Base-by-base conservation (phyloP, 2,329 filamentous ascomycete species). In the Cordyceps javanica region DNA sequence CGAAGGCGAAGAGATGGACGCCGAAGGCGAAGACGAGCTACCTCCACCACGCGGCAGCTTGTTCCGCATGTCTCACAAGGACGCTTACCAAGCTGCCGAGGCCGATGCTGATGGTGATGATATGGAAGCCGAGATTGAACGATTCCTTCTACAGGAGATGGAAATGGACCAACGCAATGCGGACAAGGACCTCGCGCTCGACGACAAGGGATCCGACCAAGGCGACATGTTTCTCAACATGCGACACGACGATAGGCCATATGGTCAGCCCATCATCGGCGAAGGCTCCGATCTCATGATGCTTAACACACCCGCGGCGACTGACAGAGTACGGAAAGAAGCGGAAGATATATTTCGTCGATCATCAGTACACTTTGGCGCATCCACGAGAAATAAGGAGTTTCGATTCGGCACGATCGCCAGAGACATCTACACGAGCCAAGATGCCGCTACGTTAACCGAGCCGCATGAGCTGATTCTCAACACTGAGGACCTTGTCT, bases 381-480 rank as follows among this genome's bases (percentile, higher is more conserved):
- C 62, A 61, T 70, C 61, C 58, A 65, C 62, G 62, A 75, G 66
- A 75, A 81, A 75, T 61, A 80, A 79, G 49, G 80, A 84, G 9
- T 85, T 86, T 53, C 82, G 84, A 45, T 88, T 91, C 66, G 81
- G 85, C 4, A 76, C 81, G 7, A 83, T 96, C 59, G 89, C 90
- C 30, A 89, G 87, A 68, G 86, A 87, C 60, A 72, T 92, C 10
- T 84, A 86, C 77, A 68, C 59, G 5, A 69, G 75, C 70, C 68
- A 82, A 68, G 80, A 80, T 36, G 75, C 81, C 34, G 83, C 88
- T 1, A 66, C 73, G 19, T 75, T 95, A 46, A 77, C 78, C 5
- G 93, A 97, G 71, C 76, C 86, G 1, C 83, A 87, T 60, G 79
- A 86, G 46, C 71, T 96, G 21, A 83, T 97, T 46, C 73, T 95